These are phyloP conservation scores for Phytophthora chlamydospora DNA, from an alignment of 352 stramenopile genomes.

Conservation along the genomic window DNA sequence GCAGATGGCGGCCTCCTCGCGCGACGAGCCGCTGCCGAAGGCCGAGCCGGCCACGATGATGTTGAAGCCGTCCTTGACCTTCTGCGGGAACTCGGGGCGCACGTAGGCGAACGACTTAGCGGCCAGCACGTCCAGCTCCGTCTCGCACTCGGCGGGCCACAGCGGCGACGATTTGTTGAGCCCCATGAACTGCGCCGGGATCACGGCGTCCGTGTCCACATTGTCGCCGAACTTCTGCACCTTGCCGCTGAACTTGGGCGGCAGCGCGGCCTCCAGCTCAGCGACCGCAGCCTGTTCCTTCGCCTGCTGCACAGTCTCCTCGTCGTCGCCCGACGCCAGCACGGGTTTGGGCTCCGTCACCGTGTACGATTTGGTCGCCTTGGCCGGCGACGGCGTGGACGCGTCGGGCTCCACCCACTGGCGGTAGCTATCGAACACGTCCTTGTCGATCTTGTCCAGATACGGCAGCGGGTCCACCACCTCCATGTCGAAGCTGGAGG, in stretches of 20 bases:
- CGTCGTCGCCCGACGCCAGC: conserved; percentile 35
- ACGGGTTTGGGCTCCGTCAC: conserved; percentile 52
- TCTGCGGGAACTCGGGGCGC: conserved; percentile 75
- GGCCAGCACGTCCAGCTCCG: conserved; percentile 77
- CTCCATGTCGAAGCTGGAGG: conserved; percentile 82
- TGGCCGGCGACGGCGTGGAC: conserved; percentile 22
- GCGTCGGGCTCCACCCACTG: conserved; percentile 65
- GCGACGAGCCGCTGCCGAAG: conserved; percentile 80
- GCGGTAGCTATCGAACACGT: conserved; percentile 82
- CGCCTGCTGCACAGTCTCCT: conserved; percentile 44
- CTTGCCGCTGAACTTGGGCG: conserved; percentile 65
- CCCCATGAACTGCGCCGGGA: conserved; percentile 84
- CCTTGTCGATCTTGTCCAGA: conserved; percentile 66
- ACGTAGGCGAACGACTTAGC: conserved; percentile 86
- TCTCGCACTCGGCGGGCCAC: conserved; percentile 81
- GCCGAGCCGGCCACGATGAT: conserved; percentile 80
- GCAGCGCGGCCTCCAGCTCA: conserved; percentile 57
- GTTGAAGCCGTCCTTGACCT: conserved; percentile 75
- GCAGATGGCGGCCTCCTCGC: conserved; percentile 80
- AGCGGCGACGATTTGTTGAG: conserved; percentile 81
- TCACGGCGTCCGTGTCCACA: conserved; percentile 83
- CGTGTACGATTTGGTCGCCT: conserved; percentile 44
- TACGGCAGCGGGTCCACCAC: conserved; percentile 73
- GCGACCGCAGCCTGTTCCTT: conserved; percentile 65
- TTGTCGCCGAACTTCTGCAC: conserved; percentile 82